These are phyloP conservation scores for Candida ponderosae DNA, from an alignment of 805 yeast genomes.

Conservation along the genomic window DNA sequence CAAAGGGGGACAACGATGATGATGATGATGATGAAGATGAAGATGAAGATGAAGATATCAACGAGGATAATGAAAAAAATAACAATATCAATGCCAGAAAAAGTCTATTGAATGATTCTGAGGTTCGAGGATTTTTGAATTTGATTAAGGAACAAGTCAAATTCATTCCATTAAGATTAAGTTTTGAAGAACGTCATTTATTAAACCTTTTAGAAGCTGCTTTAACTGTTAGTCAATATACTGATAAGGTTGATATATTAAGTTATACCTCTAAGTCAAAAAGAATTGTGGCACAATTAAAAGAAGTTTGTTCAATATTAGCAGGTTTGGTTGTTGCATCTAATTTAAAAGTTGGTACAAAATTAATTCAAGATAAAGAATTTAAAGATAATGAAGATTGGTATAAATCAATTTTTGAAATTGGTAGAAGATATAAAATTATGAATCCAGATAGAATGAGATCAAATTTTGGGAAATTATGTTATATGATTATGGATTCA, in stretches of 20 bases:
- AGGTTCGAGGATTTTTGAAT: no score
- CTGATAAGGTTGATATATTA: constrained; percentile 68
- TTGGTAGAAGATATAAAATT: constrained; percentile 74
- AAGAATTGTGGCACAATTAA: constrained; percentile 63
- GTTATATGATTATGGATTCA: constrained; percentile 84
- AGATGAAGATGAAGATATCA: constrained; percentile 13
- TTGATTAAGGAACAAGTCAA: constrained; percentile 34
- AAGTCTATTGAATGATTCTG: no score
- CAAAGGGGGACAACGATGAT: constrained; percentile 9
- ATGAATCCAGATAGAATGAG: constrained; percentile 82
- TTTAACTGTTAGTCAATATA: constrained; percentile 69
- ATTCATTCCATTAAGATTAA: constrained; percentile 63
- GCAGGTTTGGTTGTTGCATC: constrained; percentile 77
- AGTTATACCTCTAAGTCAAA: constrained; percentile 60
- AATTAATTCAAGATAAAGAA: constrained; percentile 55
- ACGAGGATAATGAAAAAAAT: constrained; percentile 12
- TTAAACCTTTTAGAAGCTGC: constrained; percentile 68
- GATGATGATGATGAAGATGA: constrained; percentile 8
- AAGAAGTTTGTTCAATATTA: constrained; percentile 70
- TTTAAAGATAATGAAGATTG: constrained; percentile 65
- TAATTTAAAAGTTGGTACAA: constrained; percentile 62
- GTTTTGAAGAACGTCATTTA: constrained; percentile 61
- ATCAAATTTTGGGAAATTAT: constrained; percentile 69
- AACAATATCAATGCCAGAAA: no score
- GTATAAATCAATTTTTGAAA: constrained; percentile 65